phyloP scores from a whole-genome alignment of 148 eudicot species.

The Fagopyrum tataricum region DNA sequence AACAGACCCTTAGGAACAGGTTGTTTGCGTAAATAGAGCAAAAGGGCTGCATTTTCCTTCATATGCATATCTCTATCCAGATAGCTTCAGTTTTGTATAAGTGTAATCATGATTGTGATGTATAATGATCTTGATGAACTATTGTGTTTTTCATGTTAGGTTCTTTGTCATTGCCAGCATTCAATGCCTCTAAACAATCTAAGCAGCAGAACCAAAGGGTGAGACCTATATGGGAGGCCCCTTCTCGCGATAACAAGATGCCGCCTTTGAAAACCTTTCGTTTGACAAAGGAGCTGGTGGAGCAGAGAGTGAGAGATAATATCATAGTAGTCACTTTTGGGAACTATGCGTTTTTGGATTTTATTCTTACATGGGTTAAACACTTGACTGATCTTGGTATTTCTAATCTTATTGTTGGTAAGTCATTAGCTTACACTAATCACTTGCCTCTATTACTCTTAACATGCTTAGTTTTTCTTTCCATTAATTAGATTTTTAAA shows the following conservation, averaged over 20 bases:
- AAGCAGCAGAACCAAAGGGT: slow-evolving; percentile 18
- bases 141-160: background rate
- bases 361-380: slow-evolving; percentile 89
- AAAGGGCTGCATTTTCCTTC: too few species aligned
- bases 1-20: too few species aligned
- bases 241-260: slow-evolving; percentile 51
- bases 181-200: background rate
- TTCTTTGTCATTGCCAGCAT: background rate
- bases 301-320: slow-evolving; percentile 67
- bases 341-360: slow-evolving; percentile 94
- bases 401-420: slow-evolving; percentile 82
- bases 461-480: background rate
- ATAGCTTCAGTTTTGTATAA: background rate
- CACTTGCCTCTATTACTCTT: background rate
- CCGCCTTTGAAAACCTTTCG: slow-evolving; percentile 57
- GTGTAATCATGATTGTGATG: background rate
- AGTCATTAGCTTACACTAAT: slow-evolving; percentile 19
- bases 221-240: slow-evolving; percentile 52
- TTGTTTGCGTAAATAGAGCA: too few species aligned
- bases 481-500: background rate
- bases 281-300: slow-evolving; percentile 68
- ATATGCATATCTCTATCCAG: background rate
- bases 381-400: slow-evolving; percentile 75
- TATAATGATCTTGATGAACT: background rate
- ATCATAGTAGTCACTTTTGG: slow-evolving; percentile 78